Percentiles rank a stretch among this genome's conserved stretches.
Evolutionary conservation across 2,329 filamentous ascomycete species (phyloP).

Genomic region (Verticillium albo-atrum): DNA sequence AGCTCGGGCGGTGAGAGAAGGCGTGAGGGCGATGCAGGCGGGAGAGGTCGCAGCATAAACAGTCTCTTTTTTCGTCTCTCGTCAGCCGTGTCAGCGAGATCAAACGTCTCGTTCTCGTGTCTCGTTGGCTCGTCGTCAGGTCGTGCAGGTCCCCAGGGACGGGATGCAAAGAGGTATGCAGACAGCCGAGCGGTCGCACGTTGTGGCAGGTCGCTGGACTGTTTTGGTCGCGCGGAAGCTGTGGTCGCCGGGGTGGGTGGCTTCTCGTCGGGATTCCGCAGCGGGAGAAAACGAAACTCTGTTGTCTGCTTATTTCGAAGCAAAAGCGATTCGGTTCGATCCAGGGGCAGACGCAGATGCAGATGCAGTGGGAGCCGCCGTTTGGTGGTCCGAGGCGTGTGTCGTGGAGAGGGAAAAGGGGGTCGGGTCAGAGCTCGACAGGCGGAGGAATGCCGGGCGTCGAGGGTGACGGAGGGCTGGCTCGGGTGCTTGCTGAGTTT

Average conservation of each 20-base stretch:
- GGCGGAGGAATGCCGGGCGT: not conserved
- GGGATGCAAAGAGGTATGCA: conserved; percentile 1
- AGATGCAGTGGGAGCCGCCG: not conserved
- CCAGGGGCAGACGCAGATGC: not conserved
- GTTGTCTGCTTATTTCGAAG: not conserved
- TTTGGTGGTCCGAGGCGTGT: not conserved
- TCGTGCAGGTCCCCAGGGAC: conserved; percentile 2
- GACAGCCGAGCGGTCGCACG: conserved; percentile 3
- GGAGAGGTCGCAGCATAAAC: not conserved
- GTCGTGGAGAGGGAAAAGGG: not conserved
- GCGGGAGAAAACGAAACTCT: not conserved
- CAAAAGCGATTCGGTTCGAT: not conserved
- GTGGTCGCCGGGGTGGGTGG: not conserved
- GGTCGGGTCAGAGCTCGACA: not conserved
- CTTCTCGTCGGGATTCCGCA: not conserved
- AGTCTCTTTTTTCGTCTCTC: not conserved
- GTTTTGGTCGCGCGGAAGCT: not conserved
- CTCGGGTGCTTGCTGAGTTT: not conserved
- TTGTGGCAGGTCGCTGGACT: not conserved
- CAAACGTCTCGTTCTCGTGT: not conserved
- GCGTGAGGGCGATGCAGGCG: not conserved
- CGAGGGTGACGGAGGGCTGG: not conserved
- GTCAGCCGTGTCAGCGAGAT: not conserved
- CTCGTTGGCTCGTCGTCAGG: conserved; percentile 2
- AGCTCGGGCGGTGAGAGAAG: not conserved